A percentile compares a stretch with the other conserved stretches of the same genome.
Evolutionary conservation across 2,329 filamentous ascomycete species (phyloP).

Genomic region (Phaeophleospora eucalypticola): DNA sequence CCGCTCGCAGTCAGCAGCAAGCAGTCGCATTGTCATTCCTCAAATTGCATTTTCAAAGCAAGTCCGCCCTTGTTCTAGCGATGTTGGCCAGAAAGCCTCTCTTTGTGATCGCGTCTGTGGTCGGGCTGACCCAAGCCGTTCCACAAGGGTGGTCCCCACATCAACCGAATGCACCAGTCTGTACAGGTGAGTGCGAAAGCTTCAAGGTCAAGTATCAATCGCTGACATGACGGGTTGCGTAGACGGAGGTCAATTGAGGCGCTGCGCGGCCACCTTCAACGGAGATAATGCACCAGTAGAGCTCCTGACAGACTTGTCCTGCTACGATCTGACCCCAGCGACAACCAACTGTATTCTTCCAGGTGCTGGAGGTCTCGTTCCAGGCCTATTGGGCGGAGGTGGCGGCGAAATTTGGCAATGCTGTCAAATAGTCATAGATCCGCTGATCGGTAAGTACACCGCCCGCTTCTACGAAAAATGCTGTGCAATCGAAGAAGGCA

Average conservation of each 20-base stretch:
- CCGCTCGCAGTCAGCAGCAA: no score
- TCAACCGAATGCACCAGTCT: not conserved
- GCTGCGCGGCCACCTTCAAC: slow-evolving; percentile 4
- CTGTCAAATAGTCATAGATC: slow-evolving; percentile 4
- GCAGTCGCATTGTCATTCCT: no score
- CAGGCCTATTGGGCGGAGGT: not conserved
- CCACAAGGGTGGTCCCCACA: not conserved
- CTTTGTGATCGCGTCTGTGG: not conserved
- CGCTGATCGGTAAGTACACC: not conserved
- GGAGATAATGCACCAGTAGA: slow-evolving; percentile 7
- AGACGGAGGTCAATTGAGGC: slow-evolving; percentile 4
- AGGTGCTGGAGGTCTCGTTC: not conserved
- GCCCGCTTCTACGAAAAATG: not conserved
- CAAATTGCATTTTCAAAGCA: no score
- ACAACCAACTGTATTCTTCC: slow-evolving; percentile 4
- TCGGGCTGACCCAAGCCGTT: not conserved
- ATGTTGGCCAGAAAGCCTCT: not conserved
- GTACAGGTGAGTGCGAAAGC: not conserved
- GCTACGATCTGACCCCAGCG: slow-evolving; percentile 9
- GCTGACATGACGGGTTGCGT: no score
- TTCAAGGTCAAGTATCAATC: not conserved
- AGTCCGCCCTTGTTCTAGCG: no score
- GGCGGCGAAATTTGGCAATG: slow-evolving; percentile 2
- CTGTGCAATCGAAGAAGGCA: no score
- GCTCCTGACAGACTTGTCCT: slow-evolving; percentile 2